A percentile compares a stretch with the other conserved stretches of the same genome.
These are phyloP conservation scores for Saturnispora bothae DNA, from an alignment of 805 yeast genomes.

Conservation along the genomic window DNA sequence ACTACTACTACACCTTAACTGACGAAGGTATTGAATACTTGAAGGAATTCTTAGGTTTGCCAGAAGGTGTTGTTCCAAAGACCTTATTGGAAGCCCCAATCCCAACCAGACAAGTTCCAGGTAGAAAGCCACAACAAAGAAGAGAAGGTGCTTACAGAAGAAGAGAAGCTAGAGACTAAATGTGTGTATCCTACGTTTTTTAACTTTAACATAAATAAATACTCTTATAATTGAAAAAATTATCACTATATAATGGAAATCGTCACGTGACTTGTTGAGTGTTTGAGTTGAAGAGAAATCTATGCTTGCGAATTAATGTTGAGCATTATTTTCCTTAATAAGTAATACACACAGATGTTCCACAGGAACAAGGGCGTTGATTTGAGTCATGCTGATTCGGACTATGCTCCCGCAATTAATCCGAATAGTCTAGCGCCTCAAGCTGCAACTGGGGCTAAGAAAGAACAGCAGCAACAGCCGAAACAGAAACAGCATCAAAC, in stretches of 20 bases:
- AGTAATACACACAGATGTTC: no score
- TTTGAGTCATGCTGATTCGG: slow-evolving; percentile 11
- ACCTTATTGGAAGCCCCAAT: slow-evolving; percentile 94
- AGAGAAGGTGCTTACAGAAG: slow-evolving; percentile 55
- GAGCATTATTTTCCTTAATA: no score
- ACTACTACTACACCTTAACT: slow-evolving; percentile 99
- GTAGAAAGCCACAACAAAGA: slow-evolving; percentile 27
- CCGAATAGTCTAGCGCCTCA: slow-evolving; percentile 17
- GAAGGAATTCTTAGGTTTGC: slow-evolving; percentile 96
- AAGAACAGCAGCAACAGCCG: slow-evolving; percentile 2
- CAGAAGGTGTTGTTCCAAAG: slow-evolving; percentile 97
- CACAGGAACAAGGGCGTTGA: slow-evolving; percentile 13
- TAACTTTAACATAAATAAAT: slow-evolving; percentile 2
- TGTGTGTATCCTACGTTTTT: slow-evolving; percentile 10
- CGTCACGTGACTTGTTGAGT: no score
- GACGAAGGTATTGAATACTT: slow-evolving; percentile 99
- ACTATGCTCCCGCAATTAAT: slow-evolving; percentile 16
- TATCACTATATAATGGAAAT: no score
- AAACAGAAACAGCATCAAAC: not conserved
- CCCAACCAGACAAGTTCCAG: slow-evolving; percentile 49
- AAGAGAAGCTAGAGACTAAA: slow-evolving; percentile 36
- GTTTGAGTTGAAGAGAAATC: no score
- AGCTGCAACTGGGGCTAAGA: slow-evolving; percentile 14
- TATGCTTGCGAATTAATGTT: not conserved
- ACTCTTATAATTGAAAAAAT: not conserved